A percentile compares a stretch with the other conserved stretches of the same genome.
These are phyloP conservation scores for Ogataea paradorogensis DNA, from an alignment of 805 yeast genomes.

Conservation along the genomic window DNA sequence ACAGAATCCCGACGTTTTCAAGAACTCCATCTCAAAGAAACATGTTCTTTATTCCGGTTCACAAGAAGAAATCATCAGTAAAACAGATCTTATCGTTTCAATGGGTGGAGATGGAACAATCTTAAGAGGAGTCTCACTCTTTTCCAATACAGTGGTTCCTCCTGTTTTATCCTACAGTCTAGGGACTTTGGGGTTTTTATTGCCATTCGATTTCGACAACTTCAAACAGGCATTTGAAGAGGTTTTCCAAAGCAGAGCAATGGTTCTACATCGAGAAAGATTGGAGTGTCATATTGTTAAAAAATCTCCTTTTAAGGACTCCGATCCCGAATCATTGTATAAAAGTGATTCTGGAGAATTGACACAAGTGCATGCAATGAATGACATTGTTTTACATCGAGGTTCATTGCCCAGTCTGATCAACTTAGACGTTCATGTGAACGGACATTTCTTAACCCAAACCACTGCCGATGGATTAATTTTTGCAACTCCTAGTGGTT, in stretches of 20 bases:
- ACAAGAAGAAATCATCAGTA: slow-evolving; percentile 51
- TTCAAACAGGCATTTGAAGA: slow-evolving; percentile 57
- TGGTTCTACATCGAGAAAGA: slow-evolving; percentile 73
- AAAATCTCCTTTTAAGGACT: slow-evolving; percentile 18
- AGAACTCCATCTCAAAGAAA: not conserved
- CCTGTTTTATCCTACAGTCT: slow-evolving; percentile 86
- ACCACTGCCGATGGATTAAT: slow-evolving; percentile 91
- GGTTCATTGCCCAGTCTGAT: slow-evolving; percentile 87
- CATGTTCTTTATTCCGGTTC: slow-evolving; percentile 58
- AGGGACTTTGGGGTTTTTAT: slow-evolving; percentile 86
- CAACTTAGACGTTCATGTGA: slow-evolving; percentile 78
- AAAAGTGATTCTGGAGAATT: slow-evolving; percentile 15
- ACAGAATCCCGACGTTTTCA: slow-evolving; percentile 2
- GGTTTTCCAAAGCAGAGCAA: slow-evolving; percentile 66
- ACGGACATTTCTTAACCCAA: slow-evolving; percentile 79
- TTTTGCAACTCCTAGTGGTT: slow-evolving; percentile 89
- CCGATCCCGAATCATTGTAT: slow-evolving; percentile 16
- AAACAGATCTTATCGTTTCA: slow-evolving; percentile 79
- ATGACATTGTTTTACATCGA: slow-evolving; percentile 84
- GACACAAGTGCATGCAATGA: slow-evolving; percentile 74
- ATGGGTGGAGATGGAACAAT: slow-evolving; percentile 98
- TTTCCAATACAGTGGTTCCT: slow-evolving; percentile 71
- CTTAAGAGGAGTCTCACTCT: slow-evolving; percentile 75
- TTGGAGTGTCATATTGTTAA: slow-evolving; percentile 69
- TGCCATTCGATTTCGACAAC: slow-evolving; percentile 78